Evolutionary conservation across 176 grass and related monocot species (phyloP), one percentile per base, ranked within the genome.

Genomic region (Avena sativa): DNA sequence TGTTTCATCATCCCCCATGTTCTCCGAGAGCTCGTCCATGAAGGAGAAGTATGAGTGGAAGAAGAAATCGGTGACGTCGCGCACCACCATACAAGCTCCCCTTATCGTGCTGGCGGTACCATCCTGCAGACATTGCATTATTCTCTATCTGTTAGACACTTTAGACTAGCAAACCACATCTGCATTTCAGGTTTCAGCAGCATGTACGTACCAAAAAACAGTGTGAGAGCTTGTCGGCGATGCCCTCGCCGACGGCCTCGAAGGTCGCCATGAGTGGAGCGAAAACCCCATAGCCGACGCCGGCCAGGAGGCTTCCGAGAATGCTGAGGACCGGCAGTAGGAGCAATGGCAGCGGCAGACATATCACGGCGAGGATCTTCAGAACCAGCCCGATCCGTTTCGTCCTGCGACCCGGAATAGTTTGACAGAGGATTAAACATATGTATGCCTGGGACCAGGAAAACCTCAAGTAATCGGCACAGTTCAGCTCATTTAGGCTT

Each of bases 1-100:
- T 3, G 23, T 71, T 85, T 96, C 93, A 59, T 89, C 92, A 76
- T 88, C 87, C 59, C 69, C 64, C 74, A 86, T 79, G 84, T 93
- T 94, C 62, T 94, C 89, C 23, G 85, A 80, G 9, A 96, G 85
- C 53, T 90, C 96, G 82, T 98, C 93, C 96, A 94, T 96, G 57
- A 92, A 91, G 40, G 96, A 98, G 87, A 94, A 96, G 84, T 98
- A 96, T 0, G 96, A 96, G 58, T 96, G 90, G 76, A 98, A 98
- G 84, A 93, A 94, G 83, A 91, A 95, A 67, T 98, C 96, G 3
- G 85, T 90, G 47, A 96, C 90, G 90, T 98, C 93, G 8, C 59
- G 90, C 58, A 98, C 93, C 38, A 94, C 74, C 17, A 90, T 94
- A 66, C 88, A 94, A 80, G 88, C 86, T 47, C 86, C 96, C 38